Conservation (phyloP, 2,329 filamentous ascomycete genomes). For the Sordariomycetes sp. region DNA sequence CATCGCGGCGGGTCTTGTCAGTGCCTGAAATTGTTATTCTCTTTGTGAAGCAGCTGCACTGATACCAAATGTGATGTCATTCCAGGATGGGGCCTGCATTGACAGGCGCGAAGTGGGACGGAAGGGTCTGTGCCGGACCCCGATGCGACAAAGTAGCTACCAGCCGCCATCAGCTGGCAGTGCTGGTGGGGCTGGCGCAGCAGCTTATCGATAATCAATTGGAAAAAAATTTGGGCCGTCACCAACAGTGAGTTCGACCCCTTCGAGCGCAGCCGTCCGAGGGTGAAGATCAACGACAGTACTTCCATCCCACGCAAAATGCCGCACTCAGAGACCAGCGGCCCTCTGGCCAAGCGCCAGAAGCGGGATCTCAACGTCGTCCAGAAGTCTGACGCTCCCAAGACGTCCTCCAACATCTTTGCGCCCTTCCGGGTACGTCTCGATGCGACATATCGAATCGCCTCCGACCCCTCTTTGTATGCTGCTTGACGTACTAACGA, state of each 20-base stretch:
- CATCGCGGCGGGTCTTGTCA: not conserved
- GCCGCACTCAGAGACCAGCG: slow-evolving; percentile 44
- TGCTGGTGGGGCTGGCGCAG: not conserved
- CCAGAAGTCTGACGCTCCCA: slow-evolving; percentile 21
- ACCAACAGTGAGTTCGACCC: not conserved
- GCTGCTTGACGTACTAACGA: not conserved
- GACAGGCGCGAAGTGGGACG: not conserved
- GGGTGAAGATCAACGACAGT: not conserved
- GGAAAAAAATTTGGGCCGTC: not conserved
- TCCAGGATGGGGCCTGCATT: not conserved
- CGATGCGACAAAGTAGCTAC: not conserved
- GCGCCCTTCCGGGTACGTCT: slow-evolving; percentile 76
- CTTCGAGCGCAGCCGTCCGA: not conserved
- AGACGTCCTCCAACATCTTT: slow-evolving; percentile 65
- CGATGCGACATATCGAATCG: not conserved
- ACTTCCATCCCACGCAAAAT: slow-evolving; percentile 16
- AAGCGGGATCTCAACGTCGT: slow-evolving; percentile 35
- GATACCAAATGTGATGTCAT: not conserved
- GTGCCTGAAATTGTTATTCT: not conserved
- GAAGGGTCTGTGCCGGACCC: not conserved
- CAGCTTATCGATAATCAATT: not conserved
- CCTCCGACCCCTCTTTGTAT: not conserved
- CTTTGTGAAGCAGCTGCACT: not conserved
- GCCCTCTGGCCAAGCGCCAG: slow-evolving; percentile 64
- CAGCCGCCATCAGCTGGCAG: not conserved